Conservation (phyloP, 2,329 filamentous ascomycete species). For the Lasiodiplodia citricola region DNA sequence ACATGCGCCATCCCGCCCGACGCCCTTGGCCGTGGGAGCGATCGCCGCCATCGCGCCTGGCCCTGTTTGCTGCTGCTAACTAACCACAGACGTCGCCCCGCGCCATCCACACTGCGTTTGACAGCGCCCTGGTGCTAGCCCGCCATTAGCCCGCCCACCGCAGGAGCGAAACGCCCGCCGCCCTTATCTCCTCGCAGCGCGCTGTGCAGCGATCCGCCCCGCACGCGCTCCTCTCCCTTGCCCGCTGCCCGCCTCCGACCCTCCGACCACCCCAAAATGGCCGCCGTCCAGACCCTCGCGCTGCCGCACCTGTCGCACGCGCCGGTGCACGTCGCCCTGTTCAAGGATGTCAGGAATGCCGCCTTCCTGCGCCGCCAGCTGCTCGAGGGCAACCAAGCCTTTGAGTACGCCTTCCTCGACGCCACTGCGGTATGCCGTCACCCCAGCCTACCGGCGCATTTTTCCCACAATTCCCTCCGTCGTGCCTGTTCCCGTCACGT, state of each 20-base stretch:
- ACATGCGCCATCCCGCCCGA: constrained; percentile 9
- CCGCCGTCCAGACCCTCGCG: constrained; percentile 67
- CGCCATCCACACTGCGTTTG: constrained; percentile 7
- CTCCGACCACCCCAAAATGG: constrained; percentile 46
- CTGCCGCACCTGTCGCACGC: constrained; percentile 78
- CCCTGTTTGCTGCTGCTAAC: neutral
- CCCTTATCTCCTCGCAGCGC: constrained; percentile 1
- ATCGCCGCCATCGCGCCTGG: constrained; percentile 14
- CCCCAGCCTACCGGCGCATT: neutral
- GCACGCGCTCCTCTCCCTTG: neutral
- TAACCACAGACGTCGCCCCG: neutral
- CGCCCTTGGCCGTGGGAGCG: constrained; percentile 6
- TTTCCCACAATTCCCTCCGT: neutral
- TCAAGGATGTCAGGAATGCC: constrained; percentile 77
- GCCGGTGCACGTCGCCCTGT: constrained; percentile 75
- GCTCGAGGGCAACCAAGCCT: constrained; percentile 79
- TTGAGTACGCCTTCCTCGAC: constrained; percentile 94
- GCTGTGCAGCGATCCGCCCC: neutral
- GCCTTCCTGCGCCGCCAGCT: constrained; percentile 81
- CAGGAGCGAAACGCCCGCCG: neutral
- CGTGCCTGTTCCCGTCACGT: neutral
- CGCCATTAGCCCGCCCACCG: neutral
- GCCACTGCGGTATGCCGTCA: constrained; percentile 67
- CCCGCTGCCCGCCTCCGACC: neutral
- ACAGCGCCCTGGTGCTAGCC: constrained; percentile 9